These are phyloP conservation scores for Pythium angustatum DNA, from an alignment of 352 stramenopile species.

Conservation along the genomic window DNA sequence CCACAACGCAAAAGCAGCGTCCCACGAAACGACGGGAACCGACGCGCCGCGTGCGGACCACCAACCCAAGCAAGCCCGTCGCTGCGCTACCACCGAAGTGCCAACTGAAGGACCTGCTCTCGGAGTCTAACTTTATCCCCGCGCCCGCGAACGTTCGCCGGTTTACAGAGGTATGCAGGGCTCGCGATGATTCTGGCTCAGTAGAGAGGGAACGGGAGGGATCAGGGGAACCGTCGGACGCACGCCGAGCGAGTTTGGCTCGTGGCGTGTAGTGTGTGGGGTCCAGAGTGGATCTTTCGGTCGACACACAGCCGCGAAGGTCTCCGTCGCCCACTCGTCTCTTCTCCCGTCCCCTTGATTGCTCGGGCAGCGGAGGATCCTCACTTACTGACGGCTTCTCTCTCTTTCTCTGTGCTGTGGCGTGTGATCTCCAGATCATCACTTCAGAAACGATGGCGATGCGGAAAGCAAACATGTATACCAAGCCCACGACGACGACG, in stretches of 20 bases:
- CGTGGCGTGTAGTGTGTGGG: not conserved
- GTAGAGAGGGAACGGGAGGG: not conserved
- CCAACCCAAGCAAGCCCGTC: too few relatives aligned
- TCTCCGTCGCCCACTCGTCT: too few relatives aligned
- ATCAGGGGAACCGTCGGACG: not conserved
- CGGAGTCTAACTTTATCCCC: not conserved
- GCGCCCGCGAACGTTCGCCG: not conserved
- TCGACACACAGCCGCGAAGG: not conserved
- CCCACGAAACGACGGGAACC: not conserved
- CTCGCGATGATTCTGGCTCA: not conserved
- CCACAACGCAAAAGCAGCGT: not conserved
- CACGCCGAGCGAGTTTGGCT: not conserved
- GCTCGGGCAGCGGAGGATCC: not conserved
- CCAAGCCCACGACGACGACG: slow-evolving; percentile 1
- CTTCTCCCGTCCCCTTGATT: not conserved
- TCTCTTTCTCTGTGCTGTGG: not conserved
- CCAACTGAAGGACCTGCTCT: too few relatives aligned
- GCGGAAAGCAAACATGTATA: slow-evolving; percentile 13
- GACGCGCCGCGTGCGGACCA: too few relatives aligned
- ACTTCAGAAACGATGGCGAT: slow-evolving; percentile 11
- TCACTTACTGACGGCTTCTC: too few relatives aligned
- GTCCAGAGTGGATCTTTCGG: slow-evolving; percentile 1
- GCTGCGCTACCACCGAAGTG: too few relatives aligned
- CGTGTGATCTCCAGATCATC: not conserved
- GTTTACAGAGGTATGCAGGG: not conserved